Percentiles rank a stretch among this genome's conserved stretches.
phyloP scores from a whole-genome alignment of 805 yeast species.

The Candida jianshihensis region DNA sequence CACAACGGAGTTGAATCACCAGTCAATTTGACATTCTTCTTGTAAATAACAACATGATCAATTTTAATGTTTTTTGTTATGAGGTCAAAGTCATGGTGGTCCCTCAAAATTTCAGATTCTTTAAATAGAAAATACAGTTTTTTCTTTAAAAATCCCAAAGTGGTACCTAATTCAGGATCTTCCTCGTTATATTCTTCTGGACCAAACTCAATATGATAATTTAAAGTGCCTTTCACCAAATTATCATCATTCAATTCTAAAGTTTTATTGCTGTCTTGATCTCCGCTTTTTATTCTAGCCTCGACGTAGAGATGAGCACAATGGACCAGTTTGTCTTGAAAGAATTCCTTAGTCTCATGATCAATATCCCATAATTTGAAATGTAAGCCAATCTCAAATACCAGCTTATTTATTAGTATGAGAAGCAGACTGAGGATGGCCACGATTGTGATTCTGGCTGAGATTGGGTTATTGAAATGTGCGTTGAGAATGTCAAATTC shows the following conservation, averaged over 20 bases:
- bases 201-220: constrained; percentile 69
- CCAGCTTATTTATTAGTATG: constrained; percentile 28
- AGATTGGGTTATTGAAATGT: constrained; percentile 19
- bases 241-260: constrained; percentile 10
- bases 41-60: constrained; percentile 31
- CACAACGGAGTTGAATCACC: constrained; percentile 43
- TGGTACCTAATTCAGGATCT: constrained; percentile 66
- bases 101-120: constrained; percentile 27
- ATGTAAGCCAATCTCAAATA: constrained; percentile 37
- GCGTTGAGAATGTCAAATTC: constrained; percentile 9
- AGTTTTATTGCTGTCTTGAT: neutral
- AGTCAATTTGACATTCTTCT: constrained; percentile 23
- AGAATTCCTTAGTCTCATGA: constrained; percentile 47
- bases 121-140: constrained; percentile 51
- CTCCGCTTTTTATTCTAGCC: constrained; percentile 31
- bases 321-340: constrained; percentile 68
- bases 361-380: constrained; percentile 37
- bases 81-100: neutral
- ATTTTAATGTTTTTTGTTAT: constrained; percentile 14
- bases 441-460: constrained; percentile 18
- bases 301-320: constrained; percentile 66
- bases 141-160: constrained; percentile 51
- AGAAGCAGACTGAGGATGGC: constrained; percentile 13
- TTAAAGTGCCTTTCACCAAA: constrained; percentile 32
- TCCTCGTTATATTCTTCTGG: constrained; percentile 63